Base-by-base conservation (phyloP, 1,139 yeast species). In the Yamadazyma atlantica region DNA sequence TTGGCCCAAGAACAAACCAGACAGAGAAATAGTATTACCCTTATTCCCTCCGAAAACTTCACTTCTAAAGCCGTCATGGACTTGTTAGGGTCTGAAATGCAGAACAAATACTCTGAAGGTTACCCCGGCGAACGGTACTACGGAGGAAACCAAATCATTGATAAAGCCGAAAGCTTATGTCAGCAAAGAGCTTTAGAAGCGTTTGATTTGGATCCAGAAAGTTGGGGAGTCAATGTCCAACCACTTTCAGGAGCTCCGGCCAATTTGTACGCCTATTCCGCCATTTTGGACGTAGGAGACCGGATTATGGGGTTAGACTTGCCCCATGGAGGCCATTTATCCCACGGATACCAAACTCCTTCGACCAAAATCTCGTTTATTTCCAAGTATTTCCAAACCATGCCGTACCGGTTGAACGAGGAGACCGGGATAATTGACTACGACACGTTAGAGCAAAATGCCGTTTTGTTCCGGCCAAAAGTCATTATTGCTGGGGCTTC, bases 221-320 rank as follows among this genome's bases (percentile, higher is more conserved):
- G 81, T 58, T 90, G 97, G 97, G 97, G 97, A 31, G 97, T 88
- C 51, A 90, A 90, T 55, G 97, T 90, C 22, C 97, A 90, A 69
- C 76, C 97, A 18, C 75, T 90, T 57, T 84, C 95, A 27, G 97
- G 97, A 42, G 92, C 97, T 7, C 97, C 97, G 45, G 97, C 97
- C 40, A 90, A 90, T 65, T 74, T 90, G 63, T 88, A 90, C 56
- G 92, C 95, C 24, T 90, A 89, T 66, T 86, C 92, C 40, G 95
- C 97, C n/a, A 68, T 90, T 39, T 70, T 90, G 78, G 83, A 87
- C 52, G 88, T 86, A 48, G 95, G 92, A 52, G 97, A 89, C 56
- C 82, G 97, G 64, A 68, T 90, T 47, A 90, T 90, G 97, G 97
- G 97, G 45, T 78, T 90, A 55, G 97, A 90, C 61, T 76, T 90